Evolutionary conservation across 805 yeast species (phyloP).

Genomic region (Schizosaccharomyces lindneri): DNA sequence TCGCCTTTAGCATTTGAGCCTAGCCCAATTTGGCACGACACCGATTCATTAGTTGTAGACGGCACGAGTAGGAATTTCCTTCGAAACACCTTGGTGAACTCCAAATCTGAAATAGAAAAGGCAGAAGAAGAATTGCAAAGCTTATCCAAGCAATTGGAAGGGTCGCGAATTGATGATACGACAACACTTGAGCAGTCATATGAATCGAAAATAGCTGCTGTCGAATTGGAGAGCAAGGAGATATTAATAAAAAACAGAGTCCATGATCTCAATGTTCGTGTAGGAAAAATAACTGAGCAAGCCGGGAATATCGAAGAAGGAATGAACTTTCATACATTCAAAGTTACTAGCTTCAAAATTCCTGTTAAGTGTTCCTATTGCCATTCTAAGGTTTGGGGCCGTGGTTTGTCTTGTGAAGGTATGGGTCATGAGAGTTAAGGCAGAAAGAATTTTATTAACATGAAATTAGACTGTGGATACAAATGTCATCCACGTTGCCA

Average conservation of each 20-base stretch:
- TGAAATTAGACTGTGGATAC: constrained; percentile 6
- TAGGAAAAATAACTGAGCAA: constrained; percentile 69
- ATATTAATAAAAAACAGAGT: not conserved
- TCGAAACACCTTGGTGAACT: constrained; percentile 15
- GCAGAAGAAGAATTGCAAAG: not conserved
- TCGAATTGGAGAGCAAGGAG: not conserved
- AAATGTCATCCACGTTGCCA: constrained; percentile 11
- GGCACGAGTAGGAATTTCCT: constrained; percentile 17
- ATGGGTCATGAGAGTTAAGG: too few species aligned
- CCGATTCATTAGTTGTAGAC: constrained; percentile 38
- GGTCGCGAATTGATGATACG: not conserved
- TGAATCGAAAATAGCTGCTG: not conserved
- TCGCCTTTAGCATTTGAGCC: constrained; percentile 66
- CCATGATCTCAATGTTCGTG: constrained; percentile 37
- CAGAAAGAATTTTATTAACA: not conserved
- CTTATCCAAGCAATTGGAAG: not conserved
- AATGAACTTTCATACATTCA: constrained; percentile 12
- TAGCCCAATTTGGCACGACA: constrained; percentile 91
- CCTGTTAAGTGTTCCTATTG: constrained; percentile 10
- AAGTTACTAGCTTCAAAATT: constrained; percentile 10
- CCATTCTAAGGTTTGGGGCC: constrained; percentile 9
- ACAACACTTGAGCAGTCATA: not conserved
- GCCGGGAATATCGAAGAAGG: constrained; percentile 39
- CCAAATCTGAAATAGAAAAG: constrained; percentile 6
- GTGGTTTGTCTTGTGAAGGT: too few species aligned